Evolutionary conservation across 2,329 filamentous ascomycete species (phyloP).

Genomic region (Pseudopyricularia cyperi): DNA sequence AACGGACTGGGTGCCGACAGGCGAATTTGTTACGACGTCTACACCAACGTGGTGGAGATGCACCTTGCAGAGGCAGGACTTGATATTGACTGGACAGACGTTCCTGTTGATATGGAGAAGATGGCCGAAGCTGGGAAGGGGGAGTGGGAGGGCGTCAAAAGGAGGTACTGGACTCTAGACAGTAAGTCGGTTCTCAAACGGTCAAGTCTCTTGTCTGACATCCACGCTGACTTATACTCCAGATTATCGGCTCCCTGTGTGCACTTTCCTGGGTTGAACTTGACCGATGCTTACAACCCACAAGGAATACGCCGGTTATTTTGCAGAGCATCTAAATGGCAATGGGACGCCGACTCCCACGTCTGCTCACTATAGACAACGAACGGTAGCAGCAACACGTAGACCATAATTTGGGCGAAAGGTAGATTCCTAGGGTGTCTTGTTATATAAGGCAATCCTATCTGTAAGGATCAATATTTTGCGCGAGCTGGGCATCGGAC

Average conservation of each 20-base stretch:
- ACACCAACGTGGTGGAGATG: conserved; percentile 82
- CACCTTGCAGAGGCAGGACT: conserved; percentile 81
- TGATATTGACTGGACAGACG: conserved; percentile 75
- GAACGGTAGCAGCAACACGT: too few species aligned
- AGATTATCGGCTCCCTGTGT: conserved; percentile 63
- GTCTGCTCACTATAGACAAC: too few species aligned
- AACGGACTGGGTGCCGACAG: conserved; percentile 88
- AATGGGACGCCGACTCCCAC: too few species aligned
- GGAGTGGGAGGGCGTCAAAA: conserved; percentile 79
- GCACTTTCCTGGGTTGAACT: conserved; percentile 54
- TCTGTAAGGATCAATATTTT: not conserved
- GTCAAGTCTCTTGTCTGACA: conserved; percentile 4
- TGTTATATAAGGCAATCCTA: not conserved
- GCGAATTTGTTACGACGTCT: conserved; percentile 90
- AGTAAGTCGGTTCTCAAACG: conserved; percentile 29
- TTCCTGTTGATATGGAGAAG: conserved; percentile 54
- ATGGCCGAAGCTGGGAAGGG: conserved; percentile 54
- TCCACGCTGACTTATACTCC: conserved; percentile 13
- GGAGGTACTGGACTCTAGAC: conserved; percentile 81
- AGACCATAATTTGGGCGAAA: not conserved
- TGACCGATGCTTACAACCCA: not conserved
- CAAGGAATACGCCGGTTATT: not conserved
- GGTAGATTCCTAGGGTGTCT: not conserved
- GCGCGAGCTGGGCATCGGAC: not conserved
- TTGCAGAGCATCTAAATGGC: too few species aligned